Base-by-base conservation (phyloP, 1,284 basidiomycete species). In the Pseudozyma sp. region DNA sequence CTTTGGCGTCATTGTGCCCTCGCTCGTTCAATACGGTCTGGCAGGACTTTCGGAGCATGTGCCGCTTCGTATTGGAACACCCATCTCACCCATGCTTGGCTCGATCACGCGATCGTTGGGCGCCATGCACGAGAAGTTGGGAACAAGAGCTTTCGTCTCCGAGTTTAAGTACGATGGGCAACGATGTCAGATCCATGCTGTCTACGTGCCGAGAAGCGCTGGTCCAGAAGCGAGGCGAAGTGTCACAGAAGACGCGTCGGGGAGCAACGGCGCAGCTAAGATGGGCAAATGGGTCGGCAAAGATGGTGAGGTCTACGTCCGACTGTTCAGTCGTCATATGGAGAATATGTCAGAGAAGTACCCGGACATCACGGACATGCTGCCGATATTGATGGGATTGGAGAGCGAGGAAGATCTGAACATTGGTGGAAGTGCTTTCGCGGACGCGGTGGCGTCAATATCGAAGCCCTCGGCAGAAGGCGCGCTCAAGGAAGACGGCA, bases 321-420 rank as follows among this genome's bases (percentile, higher is more conserved):
- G 90, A 54, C 87, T 96, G 48, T 97, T 97, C 86, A 93, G 92
- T 61, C 89, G 94, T 36, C 94, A 96, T 86, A 87, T 97, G 31
- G 94, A 96, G 86, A 91, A 95, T 79, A 95, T 95, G 93, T 95
- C 93, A 3, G 89, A 63, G 39, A 86, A 94, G 91, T 97, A 97
- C 84, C 95, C 95, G 12, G 95, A 97, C 85, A 89, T 97, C 39
- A 88, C 90, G 61, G 87, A 88, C 21, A 64, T 79, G 72, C 77
- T 85, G 44, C 75, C 88, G n/a, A 82, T 68, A 9, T 58, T 70
- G 55, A 58, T 81, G 42, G 77, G 76, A 8, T 70, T 63, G 38
- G 73, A 68, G 53, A 48, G n/a, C 21, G 75, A 74, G 60, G 21
- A 55, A 19, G 59, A 71, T 40, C 56, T 59, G 12, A 54, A 58